Evolutionary conservation across 78 protist genomes (phyloP).

Genomic region (Dictyostelium citrinum): DNA sequence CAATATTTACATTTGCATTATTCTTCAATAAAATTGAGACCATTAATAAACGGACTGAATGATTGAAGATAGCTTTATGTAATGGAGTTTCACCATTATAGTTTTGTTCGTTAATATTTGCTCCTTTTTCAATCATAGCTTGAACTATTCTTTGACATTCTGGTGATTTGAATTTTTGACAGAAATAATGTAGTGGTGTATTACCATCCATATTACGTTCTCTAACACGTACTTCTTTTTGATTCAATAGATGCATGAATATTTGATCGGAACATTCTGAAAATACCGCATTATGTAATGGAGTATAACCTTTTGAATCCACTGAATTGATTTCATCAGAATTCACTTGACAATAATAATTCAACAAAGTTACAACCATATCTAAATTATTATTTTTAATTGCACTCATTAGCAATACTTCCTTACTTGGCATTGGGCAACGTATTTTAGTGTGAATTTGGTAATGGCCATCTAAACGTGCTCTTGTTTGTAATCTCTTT

Average conservation of each 20-base stretch:
- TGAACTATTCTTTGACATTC: conserved; percentile 73
- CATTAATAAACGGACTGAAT: conserved; percentile 70
- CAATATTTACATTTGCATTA: conserved; percentile 74
- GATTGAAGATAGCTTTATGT: conserved; percentile 80
- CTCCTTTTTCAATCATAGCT: conserved; percentile 62
- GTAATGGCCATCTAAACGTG: neutral
- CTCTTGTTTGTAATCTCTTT: neutral
- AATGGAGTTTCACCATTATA: conserved; percentile 80
- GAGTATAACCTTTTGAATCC: conserved; percentile 57
- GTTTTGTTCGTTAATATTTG: conserved; percentile 75
- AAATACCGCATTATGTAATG: conserved; percentile 50
- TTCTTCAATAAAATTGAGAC: conserved; percentile 47
- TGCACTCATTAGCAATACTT: conserved; percentile 13
- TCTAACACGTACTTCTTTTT: neutral
- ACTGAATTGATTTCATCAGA: conserved; percentile 49
- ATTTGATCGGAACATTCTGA: conserved; percentile 30
- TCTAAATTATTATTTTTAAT: conserved; percentile 39
- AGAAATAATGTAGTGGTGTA: conserved; percentile 82
- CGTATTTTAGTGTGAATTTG: neutral
- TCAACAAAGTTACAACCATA: conserved; percentile 14
- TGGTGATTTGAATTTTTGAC: conserved; percentile 71
- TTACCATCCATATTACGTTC: conserved; percentile 66
- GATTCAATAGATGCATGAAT: conserved; percentile 17
- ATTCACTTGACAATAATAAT: conserved; percentile 20
- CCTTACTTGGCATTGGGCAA: conserved; percentile 5